Evolutionary conservation across 2,329 filamentous ascomycete species (phyloP), one percentile per base, ranked within the genome.

Genomic region (Penicillium sp.): DNA sequence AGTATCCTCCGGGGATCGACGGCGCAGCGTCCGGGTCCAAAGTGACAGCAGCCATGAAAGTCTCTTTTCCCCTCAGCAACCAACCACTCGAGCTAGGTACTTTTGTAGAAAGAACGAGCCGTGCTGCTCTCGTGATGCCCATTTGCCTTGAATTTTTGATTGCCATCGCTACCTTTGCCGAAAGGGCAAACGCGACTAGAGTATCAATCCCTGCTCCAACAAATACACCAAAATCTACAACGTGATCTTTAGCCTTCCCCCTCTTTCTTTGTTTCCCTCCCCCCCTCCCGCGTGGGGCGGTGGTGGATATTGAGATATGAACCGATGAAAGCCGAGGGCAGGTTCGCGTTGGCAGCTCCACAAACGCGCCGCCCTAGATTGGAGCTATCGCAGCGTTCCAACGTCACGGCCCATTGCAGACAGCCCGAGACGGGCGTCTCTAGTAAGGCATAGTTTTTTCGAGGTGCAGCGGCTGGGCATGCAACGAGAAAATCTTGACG

Each of bases 1-100:
- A 53, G 46, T 52, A 56, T 51, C 51, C 38, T 57, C 52, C 49
- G 53, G 50, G 39, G 65, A 66, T 67, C 65, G 65, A 66, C 65
- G 52, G 43, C 62, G 62, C 65, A 66, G 62, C 52, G 57, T 57
- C 64, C 59, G 55, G 51, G 48, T 47, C 58, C 48, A 29, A 58
- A 53, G 52, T 65, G 62, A 64, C 61, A 63, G 63, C 55, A 44
- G 53, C 47, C 51, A 34, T 43, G 46, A 58, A 57, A 52, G 18
- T 49, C 28, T 51, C 47, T 47, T 54, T 46, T 38, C 33, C 34
- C 16, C 34, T 38, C 16, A 10, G 13, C 31, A n/a, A 36, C 6
- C 33, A 36, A 16, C 5, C n/a, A 18, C 33, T 36, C 8, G 33
- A 36, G n/a, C n/a, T 36, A 16, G 15, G 36, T 39, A 39, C 36